Evolutionary conservation across 495 filamentous ascomycete species (phyloP).

Genomic region (Platismatia glauca): DNA sequence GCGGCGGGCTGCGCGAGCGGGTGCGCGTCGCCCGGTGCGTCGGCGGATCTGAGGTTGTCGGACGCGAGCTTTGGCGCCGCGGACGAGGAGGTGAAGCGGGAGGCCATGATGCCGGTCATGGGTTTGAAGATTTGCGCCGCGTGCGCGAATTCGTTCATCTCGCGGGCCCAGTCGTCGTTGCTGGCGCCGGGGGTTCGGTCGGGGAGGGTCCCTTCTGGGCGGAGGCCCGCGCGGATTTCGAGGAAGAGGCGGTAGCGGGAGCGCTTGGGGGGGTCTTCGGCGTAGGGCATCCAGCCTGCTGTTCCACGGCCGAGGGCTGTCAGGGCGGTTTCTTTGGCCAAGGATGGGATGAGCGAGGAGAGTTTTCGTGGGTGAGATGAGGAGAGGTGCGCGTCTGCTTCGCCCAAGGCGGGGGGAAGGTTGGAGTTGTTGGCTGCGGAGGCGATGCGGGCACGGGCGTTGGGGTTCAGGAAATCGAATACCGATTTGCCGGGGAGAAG

Average conservation of each 20-base stretch:
- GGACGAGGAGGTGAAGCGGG: conserved; percentile 71
- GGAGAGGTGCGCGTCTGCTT: conserved; percentile 49
- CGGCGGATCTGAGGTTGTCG: conserved; percentile 33
- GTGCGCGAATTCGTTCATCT: conserved; percentile 78
- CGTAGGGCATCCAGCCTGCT: conserved; percentile 74
- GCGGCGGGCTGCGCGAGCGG: conserved; percentile 47
- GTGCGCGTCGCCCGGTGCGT: conserved; percentile 21
- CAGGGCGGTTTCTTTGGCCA: conserved; percentile 65
- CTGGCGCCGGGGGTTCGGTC: conserved; percentile 45
- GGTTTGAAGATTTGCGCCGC: conserved; percentile 91
- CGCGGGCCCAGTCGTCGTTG: conserved; percentile 67
- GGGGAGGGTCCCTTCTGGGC: conserved; percentile 44
- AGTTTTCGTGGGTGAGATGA: conserved; percentile 54
- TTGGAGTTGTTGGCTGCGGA: conserved; percentile 64
- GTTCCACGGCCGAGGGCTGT: conserved; percentile 67
- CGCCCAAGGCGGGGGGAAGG: conserved; percentile 67
- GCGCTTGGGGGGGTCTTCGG: conserved; percentile 70
- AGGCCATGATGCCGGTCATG: conserved; percentile 83
- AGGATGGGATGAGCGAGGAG: conserved; percentile 56
- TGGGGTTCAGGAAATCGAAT: conserved; percentile 84
- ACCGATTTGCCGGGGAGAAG: conserved; percentile 86
- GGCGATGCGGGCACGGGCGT: conserved; percentile 67
- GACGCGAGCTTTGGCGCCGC: conserved; percentile 36
- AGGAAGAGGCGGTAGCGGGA: conserved; percentile 71
- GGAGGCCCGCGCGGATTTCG: conserved; percentile 63